A percentile compares a stretch with the other conserved stretches of the same genome.
Evolutionary conservation across 495 filamentous ascomycete species (phyloP).

Genomic region (Neurospora pannonica): DNA sequence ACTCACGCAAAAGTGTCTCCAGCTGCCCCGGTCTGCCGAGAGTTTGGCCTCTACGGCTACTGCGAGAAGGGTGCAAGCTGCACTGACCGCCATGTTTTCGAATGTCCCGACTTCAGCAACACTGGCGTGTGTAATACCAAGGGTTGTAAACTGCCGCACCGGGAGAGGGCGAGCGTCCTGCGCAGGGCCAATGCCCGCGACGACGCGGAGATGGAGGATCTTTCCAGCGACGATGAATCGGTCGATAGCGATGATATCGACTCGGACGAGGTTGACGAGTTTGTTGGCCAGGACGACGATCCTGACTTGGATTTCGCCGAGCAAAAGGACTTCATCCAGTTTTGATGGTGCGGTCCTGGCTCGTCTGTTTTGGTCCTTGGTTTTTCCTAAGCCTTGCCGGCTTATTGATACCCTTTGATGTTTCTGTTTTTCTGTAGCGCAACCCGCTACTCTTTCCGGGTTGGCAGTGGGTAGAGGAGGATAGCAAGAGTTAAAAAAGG

Average conservation of each 20-base stretch:
- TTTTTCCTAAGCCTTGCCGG: slow-evolving; percentile 1
- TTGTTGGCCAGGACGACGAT: slow-evolving; percentile 38
- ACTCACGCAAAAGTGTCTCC: slow-evolving; percentile 77
- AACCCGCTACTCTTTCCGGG: not conserved
- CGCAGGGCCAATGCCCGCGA: slow-evolving; percentile 29
- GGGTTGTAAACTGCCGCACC: slow-evolving; percentile 77
- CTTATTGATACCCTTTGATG: slow-evolving; percentile 13
- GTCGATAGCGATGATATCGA: slow-evolving; percentile 82
- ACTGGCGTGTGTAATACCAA: slow-evolving; percentile 72
- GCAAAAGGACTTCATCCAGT: slow-evolving; percentile 39
- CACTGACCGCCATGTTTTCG: slow-evolving; percentile 71
- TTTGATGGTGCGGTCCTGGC: slow-evolving; percentile 16
- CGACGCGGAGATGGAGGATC: slow-evolving; percentile 58
- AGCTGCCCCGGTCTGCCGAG: slow-evolving; percentile 70
- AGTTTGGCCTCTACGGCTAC: slow-evolving; percentile 81
- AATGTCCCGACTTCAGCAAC: slow-evolving; percentile 95
- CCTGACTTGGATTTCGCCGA: slow-evolving; percentile 31
- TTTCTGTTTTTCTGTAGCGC: not conserved
- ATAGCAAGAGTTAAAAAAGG: not conserved
- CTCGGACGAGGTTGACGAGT: slow-evolving; percentile 76
- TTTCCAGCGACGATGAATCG: slow-evolving; percentile 76
- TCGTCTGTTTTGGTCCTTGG: not conserved
- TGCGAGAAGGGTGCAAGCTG: slow-evolving; percentile 78
- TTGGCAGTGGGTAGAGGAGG: not conserved
- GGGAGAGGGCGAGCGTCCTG: slow-evolving; percentile 69